Conservation (phyloP, 805 yeast genomes). For the Pichia cephalocereana region DNA sequence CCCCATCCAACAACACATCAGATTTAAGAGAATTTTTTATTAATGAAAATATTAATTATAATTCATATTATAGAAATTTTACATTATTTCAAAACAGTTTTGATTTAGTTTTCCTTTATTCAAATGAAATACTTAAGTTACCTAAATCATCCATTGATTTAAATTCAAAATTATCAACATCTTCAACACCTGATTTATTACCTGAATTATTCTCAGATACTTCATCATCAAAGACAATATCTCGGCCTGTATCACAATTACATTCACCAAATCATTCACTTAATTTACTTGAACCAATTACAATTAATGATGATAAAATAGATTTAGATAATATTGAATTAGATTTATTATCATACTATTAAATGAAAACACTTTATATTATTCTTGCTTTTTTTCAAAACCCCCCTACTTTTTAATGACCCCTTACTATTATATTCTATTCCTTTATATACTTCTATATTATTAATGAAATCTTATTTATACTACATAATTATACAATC, state of each 20-base stretch:
- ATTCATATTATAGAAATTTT: background rate
- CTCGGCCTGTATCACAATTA: background rate
- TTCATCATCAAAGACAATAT: background rate
- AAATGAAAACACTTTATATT: too few relatives aligned
- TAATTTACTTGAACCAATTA: too few relatives aligned
- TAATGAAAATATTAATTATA: background rate
- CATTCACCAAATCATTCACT: background rate
- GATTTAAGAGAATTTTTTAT: background rate
- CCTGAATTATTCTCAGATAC: background rate
- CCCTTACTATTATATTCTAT: too few relatives aligned
- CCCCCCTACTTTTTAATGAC: too few relatives aligned
- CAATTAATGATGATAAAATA: background rate
- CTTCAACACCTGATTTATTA: background rate
- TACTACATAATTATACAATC: constrained; percentile 52
- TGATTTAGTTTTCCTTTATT: constrained; percentile 6
- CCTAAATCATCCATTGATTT: too few relatives aligned
- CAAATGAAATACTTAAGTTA: constrained; percentile 2
- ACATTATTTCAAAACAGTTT: background rate
- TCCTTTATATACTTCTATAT: too few relatives aligned
- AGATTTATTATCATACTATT: too few relatives aligned
- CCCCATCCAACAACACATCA: background rate
- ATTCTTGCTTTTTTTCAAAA: too few relatives aligned
- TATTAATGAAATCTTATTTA: constrained; percentile 18
- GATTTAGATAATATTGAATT: too few relatives aligned
- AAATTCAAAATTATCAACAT: too few relatives aligned